Percentiles rank a stretch among this genome's conserved stretches.
These are phyloP conservation scores for Nigrospora sphaerica DNA, from an alignment of 2,329 filamentous ascomycete genomes.

Conservation along the genomic window DNA sequence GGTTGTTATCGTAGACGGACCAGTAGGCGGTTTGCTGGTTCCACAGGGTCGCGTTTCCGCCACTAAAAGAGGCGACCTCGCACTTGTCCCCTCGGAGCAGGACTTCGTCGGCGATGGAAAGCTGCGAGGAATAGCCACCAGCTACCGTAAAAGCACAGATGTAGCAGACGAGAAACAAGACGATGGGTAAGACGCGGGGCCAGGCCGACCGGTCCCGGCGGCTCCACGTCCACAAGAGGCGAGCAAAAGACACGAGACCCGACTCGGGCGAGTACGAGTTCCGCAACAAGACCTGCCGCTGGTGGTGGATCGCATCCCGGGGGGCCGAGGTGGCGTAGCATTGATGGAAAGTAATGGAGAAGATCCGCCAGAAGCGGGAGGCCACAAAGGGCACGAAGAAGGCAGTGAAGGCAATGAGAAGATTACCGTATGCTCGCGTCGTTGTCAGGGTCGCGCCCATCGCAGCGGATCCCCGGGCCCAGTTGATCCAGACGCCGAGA, in stretches of 20 bases:
- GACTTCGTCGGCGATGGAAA: conserved; percentile 10
- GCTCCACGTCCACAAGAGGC: conserved; percentile 2
- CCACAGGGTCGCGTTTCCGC: too few species aligned
- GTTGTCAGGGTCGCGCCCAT: conserved; percentile 7
- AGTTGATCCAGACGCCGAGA: too few species aligned
- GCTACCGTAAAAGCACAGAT: conserved; percentile 6
- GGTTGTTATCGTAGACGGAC: conserved; percentile 1
- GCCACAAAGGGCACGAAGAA: conserved; percentile 11
- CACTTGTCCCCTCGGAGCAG: conserved; percentile 6
- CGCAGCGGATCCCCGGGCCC: neutral
- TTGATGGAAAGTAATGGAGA: conserved; percentile 4
- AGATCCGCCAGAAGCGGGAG: conserved; percentile 8
- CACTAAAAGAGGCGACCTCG: neutral
- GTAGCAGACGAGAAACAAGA: neutral
- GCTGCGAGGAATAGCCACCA: conserved; percentile 9
- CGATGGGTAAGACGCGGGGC: neutral
- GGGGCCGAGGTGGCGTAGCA: conserved; percentile 1
- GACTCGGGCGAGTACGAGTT: conserved; percentile 8
- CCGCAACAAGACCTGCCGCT: conserved; percentile 10
- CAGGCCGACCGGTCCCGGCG: neutral
- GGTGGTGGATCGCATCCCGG: conserved; percentile 6
- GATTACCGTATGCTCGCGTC: conserved; percentile 2
- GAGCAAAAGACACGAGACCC: conserved; percentile 2
- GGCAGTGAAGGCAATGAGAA: conserved; percentile 10
- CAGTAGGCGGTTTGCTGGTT: neutral